Base-by-base conservation (phyloP, 116 monocot genomes). In the Cymodocea nodosa region DNA sequence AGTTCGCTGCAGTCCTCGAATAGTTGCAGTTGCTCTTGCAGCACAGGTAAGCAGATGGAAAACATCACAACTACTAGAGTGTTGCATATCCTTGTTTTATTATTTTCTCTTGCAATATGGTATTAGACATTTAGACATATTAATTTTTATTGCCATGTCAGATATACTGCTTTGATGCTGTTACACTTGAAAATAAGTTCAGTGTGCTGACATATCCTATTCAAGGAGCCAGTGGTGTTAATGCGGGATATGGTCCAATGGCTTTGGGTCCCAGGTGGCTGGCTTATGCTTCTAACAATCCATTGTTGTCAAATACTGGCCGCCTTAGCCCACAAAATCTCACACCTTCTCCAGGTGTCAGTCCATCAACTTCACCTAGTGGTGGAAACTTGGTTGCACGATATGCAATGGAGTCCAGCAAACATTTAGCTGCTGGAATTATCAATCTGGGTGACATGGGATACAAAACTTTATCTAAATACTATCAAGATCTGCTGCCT, bases 161-260 rank as follows among this genome's bases (percentile, higher is more conserved):
- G 97, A 88, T 97, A 83, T 97, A 91, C 62, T 97, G 97, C 73
- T 97, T 97, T 82, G 97, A 97, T 77, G 81, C 97, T 34, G 76
- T 82, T 65, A 91, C 92, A 73, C 79, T 91, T 72, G 97, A 97
- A 74, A 97, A 91, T 59, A 97, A 89, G 73, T 88, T 91, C 71
- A 91, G 91, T 60, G 92, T 97, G 35, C 73, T 91, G 70, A 91
- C 89, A n/a, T 91, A 91, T 77, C 97, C 92, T 40, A 80, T 88
- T 39, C 97, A 91, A 82, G 88, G 85, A 61, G 66, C 80, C 36
- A 59, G 57, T 75, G 92, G 92, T 7, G 71, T 82, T 50, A 91
- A 89, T 56, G 71, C 86, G 66, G 97, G 97, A 14, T 86, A 80
- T 82, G 97, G 97, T 68, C 92, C 97, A 1, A 88, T 97, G 92